Evolutionary conservation across 352 stramenopile species (phyloP), one percentile per base, ranked within the genome.

Genomic region (Peronosclerospora sorghi): DNA sequence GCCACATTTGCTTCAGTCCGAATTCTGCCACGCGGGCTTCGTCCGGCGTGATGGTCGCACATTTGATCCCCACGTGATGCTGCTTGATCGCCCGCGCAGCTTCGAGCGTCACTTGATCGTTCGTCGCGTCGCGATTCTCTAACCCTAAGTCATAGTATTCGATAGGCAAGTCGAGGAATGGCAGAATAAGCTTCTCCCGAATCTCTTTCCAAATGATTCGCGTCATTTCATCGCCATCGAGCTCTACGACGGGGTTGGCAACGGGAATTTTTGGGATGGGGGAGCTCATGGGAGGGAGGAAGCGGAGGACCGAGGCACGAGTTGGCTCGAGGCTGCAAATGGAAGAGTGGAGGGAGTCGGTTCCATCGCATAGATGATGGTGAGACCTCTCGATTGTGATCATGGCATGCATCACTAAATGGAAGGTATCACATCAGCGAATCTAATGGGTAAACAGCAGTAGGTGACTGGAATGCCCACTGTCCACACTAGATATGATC

Each of bases 221-320:
- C 27, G 76, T 91, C 78, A 94, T 94, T 53, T 92, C 82, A 45
- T 94, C 82, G 14, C 79, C 77, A 42, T 91, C 77, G 27, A 92
- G 68, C 43, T 92, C 79, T n/a, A 92, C 77, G 28, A 92, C 62
- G 5, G 75, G 76, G 37, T 92, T 92, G 20, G 65, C 50, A 12
- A 89, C 79, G 17, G 56, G 57, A 55, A 92, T 81, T 65, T 92
- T 92, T 44, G 63, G 51, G 29, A 75, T 63, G 24, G 50, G 48
- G 17, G 34, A 55, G 45, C 27, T 37, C 56, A 65, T 65, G 19
- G 8, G 35, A 24, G 5, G 7, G 23, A 8, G 32, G 7, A 12
- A 19, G 15, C 21, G 14, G 3, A 4, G 8, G 28, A 34, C 13
- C n/a, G n/a, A n/a, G n/a, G n/a, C n/a, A n/a, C n/a, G n/a, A n/a